Base-by-base conservation (phyloP, 257 asterid genomes). In the Parsonsia alboflavescens region DNA sequence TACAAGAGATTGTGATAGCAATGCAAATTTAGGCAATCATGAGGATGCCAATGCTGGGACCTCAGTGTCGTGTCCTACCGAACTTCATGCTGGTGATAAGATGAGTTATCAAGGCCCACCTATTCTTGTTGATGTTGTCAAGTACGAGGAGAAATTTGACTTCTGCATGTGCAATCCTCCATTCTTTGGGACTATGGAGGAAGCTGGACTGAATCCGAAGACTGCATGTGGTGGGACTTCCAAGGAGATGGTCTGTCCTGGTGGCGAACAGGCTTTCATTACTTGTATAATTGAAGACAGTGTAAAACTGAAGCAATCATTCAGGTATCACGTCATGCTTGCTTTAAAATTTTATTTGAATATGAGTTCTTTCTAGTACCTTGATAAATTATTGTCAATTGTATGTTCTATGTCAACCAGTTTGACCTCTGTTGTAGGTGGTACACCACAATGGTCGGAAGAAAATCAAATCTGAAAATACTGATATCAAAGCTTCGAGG, bases 101-200 rank as follows among this genome's bases (percentile, higher is more conserved):
- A 77, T 76, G 73, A 74, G 73, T 71, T 81, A 86, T 49, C 62
- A 70, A 73, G 90, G 85, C 61, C 87, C 89, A 42, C 88, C 89
- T 7, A 62, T 94, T 62, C 97, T 94, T 74, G 75, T 86, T 54
- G 96, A 91, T 41, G 92, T 89, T 71, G 90, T 92, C 81, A 84
- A 88, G 74, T 96, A 82, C 72, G 89, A 84, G 49, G 99, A 94
- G 80, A 83, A 28, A 45, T 94, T 92, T 76, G 99, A 94, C 80
- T 92, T 94, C 70, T 94, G 97, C 78, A 92, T 94, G 96, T 94
- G 97, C 83, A 94, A 94, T 72, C 99, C 99, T 22, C 99, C 99
- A 15, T 92, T 92, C 83, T 94, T 94, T 74, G 93, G 90, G 87
- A 81, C 93, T 2, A 92, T 94, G 88, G 91, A 92, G 57, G 96